A percentile compares a stretch with the other conserved stretches of the same genome.
These are phyloP conservation scores for Massariosphaeria phaeospora DNA, from an alignment of 495 filamentous ascomycete species.

Conservation along the genomic window DNA sequence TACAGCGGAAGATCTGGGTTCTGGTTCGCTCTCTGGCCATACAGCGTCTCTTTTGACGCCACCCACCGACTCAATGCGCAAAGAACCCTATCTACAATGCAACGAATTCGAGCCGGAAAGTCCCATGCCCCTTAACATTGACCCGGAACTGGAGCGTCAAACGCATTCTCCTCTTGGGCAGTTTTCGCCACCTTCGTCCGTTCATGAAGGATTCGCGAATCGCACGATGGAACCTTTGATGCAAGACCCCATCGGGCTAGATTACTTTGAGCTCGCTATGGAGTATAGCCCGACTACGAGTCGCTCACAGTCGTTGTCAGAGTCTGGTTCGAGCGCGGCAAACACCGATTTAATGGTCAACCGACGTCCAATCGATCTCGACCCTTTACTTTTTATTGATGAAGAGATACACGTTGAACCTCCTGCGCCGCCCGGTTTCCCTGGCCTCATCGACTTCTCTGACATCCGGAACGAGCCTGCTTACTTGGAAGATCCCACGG, in stretches of 20 bases:
- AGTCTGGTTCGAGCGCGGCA: neutral
- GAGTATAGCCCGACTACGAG: no score
- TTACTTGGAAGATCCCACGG: no score
- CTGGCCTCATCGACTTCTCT: no score
- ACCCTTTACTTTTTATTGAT: constrained; percentile 3
- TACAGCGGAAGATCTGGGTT: neutral
- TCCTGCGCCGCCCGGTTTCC: no score
- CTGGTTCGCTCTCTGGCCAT: neutral
- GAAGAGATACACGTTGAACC: neutral
- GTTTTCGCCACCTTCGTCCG: neutral
- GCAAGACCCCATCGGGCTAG: no score
- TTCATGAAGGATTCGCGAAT: neutral
- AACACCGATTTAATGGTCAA: neutral
- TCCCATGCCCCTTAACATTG: neutral
- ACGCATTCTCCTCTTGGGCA: neutral
- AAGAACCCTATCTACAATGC: no score
- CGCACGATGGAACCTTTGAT: neutral
- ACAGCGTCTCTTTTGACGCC: constrained; percentile 1
- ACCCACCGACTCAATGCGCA: neutral
- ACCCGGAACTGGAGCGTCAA: neutral
- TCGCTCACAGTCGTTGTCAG: no score
- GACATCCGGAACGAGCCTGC: no score
- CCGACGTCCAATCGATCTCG: constrained; percentile 5
- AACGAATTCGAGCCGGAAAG: no score
- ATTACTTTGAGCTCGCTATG: no score